Percentiles rank a stretch among this genome's conserved stretches.
Conservation (phyloP, 192 early-diverging fungal species). For the Cetraspora pellucida region DNA sequence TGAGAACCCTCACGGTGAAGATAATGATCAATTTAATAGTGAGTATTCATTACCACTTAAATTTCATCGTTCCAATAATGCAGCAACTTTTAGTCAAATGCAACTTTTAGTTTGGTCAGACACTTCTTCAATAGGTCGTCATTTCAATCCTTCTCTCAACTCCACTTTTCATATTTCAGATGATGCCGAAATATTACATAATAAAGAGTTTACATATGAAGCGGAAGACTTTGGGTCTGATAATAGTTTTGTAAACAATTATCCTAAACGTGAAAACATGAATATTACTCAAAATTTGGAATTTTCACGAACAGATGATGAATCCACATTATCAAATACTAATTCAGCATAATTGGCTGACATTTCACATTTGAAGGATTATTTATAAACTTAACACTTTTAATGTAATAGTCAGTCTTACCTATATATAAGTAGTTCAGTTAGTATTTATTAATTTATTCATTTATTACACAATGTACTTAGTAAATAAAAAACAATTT, state of each 20-base stretch:
- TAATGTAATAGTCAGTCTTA: too few relatives aligned
- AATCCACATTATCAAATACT: too few relatives aligned
- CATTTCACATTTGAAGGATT: too few relatives aligned
- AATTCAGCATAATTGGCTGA: too few relatives aligned
- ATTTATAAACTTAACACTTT: too few relatives aligned
- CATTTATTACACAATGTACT: too few relatives aligned
- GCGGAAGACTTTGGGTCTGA: background rate
- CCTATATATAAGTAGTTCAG: too few relatives aligned
- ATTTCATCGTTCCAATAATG: background rate
- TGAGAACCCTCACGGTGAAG: background rate
- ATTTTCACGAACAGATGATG: too few relatives aligned
- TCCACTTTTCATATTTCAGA: background rate
- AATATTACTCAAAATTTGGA: too few relatives aligned
- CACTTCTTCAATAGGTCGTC: background rate
- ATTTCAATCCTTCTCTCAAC: background rate
- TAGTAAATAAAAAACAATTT: too few relatives aligned
- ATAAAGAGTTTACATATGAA: background rate
- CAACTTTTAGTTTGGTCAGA: background rate
- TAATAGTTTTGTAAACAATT: background rate
- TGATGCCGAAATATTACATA: slow-evolving; percentile 1
- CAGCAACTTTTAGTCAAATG: background rate
- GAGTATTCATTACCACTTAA: background rate
- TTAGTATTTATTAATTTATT: too few relatives aligned
- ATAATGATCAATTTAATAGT: background rate
- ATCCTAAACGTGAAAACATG: background rate